phyloP scores from a whole-genome alignment of 164 flowering plant species.

The Magnolia kwangsiensis region DNA sequence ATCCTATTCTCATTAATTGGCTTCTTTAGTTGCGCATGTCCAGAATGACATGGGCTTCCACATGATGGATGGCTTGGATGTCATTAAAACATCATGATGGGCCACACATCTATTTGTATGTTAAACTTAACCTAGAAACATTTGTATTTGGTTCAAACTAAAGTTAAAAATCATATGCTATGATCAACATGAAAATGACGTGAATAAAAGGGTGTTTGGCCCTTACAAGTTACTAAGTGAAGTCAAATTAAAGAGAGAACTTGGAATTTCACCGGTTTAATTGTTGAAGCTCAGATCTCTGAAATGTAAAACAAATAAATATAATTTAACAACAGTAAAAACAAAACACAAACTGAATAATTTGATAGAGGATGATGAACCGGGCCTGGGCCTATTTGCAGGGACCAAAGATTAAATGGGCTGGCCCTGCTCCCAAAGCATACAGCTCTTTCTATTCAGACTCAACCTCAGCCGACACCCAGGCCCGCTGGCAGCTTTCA shows the following conservation, averaged over 20 bases:
- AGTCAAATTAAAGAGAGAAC: constrained; percentile 48
- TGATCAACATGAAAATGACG: no score
- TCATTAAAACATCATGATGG: no score
- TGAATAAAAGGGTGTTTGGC: no score
- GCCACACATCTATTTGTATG: no score
- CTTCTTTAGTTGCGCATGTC: no score
- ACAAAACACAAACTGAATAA: neutral
- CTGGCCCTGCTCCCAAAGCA: neutral
- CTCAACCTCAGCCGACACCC: constrained; percentile 7
- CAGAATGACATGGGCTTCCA: no score
- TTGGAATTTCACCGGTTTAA: constrained; percentile 53
- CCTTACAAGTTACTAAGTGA: constrained; percentile 57
- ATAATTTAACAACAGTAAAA: neutral
- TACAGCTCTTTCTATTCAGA: constrained; percentile 2
- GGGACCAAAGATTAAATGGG: constrained; percentile 4
- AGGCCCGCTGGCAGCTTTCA: neutral
- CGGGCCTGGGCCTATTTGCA: neutral
- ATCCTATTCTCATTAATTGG: no score
- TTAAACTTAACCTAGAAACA: no score
- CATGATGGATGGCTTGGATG: no score
- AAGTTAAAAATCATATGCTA: no score
- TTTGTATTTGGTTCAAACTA: no score
- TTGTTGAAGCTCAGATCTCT: constrained; percentile 92
- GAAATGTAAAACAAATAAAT: neutral
- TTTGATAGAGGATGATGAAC: neutral